phyloP scores from a whole-genome alignment of 176 grass and related monocot genomes.

The Aegilops speltoides region DNA sequence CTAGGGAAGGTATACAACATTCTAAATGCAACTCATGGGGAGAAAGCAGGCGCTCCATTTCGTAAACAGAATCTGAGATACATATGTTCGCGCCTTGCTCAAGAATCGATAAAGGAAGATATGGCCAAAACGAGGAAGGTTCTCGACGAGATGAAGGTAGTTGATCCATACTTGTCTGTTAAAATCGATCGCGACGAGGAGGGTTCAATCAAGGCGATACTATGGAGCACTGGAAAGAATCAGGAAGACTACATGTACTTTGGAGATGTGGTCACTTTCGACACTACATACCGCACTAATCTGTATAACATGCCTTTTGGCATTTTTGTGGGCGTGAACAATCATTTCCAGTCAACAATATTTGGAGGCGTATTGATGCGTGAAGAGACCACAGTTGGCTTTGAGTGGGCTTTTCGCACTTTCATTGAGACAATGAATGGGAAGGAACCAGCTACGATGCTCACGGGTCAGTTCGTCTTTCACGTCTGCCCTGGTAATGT shows the following conservation, averaged over 20 bases:
- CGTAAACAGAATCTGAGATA: too few relatives aligned
- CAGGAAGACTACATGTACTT: neutral
- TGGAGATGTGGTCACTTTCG: neutral
- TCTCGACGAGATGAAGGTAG: too few relatives aligned
- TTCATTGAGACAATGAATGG: neutral
- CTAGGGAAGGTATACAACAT: too few relatives aligned
- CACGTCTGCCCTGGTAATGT: too few relatives aligned
- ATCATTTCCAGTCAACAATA: neutral
- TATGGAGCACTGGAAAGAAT: neutral
- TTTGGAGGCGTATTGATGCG: neutral
- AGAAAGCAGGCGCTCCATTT: too few relatives aligned
- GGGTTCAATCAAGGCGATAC: neutral
- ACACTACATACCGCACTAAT: neutral
- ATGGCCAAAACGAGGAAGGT: too few relatives aligned
- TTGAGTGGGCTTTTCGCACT: neutral
- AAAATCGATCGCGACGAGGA: neutral
- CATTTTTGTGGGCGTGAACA: neutral
- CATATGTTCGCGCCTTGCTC: too few relatives aligned
- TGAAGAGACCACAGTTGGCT: neutral
- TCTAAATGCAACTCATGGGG: too few relatives aligned
- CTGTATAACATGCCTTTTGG: neutral
- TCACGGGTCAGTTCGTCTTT: neutral
- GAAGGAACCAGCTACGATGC: neutral
- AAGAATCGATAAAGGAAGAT: too few relatives aligned
- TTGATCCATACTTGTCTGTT: too few relatives aligned